Evolutionary conservation across 306 rosid species (phyloP).

Genomic region (Quercus engelmannii): DNA sequence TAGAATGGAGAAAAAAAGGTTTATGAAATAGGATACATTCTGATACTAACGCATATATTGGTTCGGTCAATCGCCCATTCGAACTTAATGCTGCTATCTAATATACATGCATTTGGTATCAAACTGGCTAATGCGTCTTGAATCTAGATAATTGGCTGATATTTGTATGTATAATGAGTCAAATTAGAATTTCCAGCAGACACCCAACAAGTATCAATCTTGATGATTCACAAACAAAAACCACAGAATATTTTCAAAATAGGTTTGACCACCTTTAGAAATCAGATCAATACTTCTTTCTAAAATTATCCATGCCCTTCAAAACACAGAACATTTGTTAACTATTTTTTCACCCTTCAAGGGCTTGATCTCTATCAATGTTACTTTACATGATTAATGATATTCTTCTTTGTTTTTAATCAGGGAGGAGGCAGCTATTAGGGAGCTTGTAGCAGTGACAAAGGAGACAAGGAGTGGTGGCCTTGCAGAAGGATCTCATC

Average conservation of each 20-base stretch:
- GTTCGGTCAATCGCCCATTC: neutral
- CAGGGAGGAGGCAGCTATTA: conserved; percentile 95
- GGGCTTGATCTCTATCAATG: conserved; percentile 1
- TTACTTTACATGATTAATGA: neutral
- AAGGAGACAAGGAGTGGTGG: conserved; percentile 73
- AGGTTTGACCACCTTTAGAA: neutral
- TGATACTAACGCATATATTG: neutral
- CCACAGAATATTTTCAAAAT: neutral
- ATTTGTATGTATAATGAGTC: neutral
- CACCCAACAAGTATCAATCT: neutral
- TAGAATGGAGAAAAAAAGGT: neutral
- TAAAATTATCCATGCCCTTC: neutral
- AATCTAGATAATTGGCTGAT: neutral
- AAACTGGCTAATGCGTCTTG: neutral
- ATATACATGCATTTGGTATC: neutral
- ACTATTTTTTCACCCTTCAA: neutral
- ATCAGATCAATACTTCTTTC: neutral
- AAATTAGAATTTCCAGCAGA: neutral
- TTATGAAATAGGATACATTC: neutral
- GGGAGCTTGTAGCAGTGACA: conserved; percentile 64
- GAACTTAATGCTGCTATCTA: neutral
- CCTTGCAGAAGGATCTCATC: conserved; percentile 85
- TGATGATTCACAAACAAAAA: neutral
- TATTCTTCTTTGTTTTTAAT: conserved; percentile 18
- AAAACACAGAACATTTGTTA: neutral